These are phyloP conservation scores for Durusdinium trenchii DNA, from an alignment of 73 alveolate species.

Conservation along the genomic window DNA sequence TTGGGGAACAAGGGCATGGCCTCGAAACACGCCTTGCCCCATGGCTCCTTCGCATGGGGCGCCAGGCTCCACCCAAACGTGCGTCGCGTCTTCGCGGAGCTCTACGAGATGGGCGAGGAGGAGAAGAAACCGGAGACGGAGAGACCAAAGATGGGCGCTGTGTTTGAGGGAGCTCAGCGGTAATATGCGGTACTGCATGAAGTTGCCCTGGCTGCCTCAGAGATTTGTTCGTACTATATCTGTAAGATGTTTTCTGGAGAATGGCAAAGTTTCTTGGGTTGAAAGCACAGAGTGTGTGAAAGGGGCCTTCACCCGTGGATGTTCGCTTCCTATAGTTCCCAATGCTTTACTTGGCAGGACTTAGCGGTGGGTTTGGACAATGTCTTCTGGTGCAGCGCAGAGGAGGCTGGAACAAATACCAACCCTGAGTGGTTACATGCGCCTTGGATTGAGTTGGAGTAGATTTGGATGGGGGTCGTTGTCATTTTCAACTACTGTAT, in stretches of 20 bases:
- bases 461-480: neutral
- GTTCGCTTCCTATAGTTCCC: no score
- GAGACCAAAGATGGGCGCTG: no score
- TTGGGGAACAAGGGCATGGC: constrained; percentile 65
- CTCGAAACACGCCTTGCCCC: constrained; percentile 72
- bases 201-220: no score
- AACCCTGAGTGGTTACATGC: constrained; percentile 94
- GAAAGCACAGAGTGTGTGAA: no score
- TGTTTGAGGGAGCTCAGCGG: no score
- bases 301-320: no score
- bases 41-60: constrained; percentile 81
- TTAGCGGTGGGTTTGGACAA: constrained; percentile 79
- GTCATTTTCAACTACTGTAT: no score
- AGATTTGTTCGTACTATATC: no score
- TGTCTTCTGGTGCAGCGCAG: constrained; percentile 61
- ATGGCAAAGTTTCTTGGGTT: no score
- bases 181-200: no score
- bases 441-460: neutral
- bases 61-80: constrained; percentile 84
- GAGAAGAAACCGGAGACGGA: no score
- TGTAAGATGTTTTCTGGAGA: no score
- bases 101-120: constrained; percentile 19
- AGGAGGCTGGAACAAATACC: constrained; percentile 15
- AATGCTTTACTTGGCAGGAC: neutral
- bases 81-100: constrained; percentile 60